Percentiles rank a stretch among this genome's conserved stretches.
phyloP scores from a whole-genome alignment of 352 stramenopile species.

The Globisporangium carolinianum region DNA sequence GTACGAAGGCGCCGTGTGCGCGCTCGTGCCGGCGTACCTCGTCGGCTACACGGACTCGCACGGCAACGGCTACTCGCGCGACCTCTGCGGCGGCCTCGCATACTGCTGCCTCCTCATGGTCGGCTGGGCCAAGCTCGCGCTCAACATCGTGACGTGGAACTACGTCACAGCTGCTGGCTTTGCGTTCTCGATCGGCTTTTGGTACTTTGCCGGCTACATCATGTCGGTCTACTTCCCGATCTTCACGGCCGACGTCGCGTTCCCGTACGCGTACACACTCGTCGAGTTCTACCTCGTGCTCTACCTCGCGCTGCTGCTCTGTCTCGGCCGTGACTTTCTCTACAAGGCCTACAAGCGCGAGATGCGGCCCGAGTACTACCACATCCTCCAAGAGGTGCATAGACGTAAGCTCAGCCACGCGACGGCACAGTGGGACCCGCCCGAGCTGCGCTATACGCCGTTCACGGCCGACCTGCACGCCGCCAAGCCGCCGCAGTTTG shows the following conservation, averaged over 20 bases:
- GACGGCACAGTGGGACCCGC: slow-evolving; percentile 53
- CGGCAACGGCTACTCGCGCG: slow-evolving; percentile 53
- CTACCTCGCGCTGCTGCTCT: slow-evolving; percentile 65
- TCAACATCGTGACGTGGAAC: slow-evolving; percentile 85
- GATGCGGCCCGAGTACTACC: slow-evolving; percentile 81
- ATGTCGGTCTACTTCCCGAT: slow-evolving; percentile 54
- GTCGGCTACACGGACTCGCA: slow-evolving; percentile 52
- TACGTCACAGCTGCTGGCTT: slow-evolving; percentile 47
- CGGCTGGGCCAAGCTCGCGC: slow-evolving; percentile 68
- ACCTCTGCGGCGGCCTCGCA: slow-evolving; percentile 62
- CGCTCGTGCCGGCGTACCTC: slow-evolving; percentile 55
- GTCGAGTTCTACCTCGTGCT: slow-evolving; percentile 75
- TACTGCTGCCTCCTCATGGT: slow-evolving; percentile 82
- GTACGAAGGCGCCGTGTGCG: slow-evolving; percentile 72
- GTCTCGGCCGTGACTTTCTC: slow-evolving; percentile 70
- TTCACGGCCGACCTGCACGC: slow-evolving; percentile 63
- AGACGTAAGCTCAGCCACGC: slow-evolving; percentile 28
- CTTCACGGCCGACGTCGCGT: slow-evolving; percentile 56
- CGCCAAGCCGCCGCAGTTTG: slow-evolving; percentile 50
- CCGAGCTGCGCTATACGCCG: slow-evolving; percentile 55
- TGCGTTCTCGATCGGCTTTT: slow-evolving; percentile 60
- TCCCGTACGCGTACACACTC: slow-evolving; percentile 71
- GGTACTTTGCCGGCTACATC: slow-evolving; percentile 59
- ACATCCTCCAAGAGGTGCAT: slow-evolving; percentile 79
- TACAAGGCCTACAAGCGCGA: slow-evolving; percentile 85